Conservation (phyloP, 176 grass and related monocot species). For the Canna indica region DNA sequence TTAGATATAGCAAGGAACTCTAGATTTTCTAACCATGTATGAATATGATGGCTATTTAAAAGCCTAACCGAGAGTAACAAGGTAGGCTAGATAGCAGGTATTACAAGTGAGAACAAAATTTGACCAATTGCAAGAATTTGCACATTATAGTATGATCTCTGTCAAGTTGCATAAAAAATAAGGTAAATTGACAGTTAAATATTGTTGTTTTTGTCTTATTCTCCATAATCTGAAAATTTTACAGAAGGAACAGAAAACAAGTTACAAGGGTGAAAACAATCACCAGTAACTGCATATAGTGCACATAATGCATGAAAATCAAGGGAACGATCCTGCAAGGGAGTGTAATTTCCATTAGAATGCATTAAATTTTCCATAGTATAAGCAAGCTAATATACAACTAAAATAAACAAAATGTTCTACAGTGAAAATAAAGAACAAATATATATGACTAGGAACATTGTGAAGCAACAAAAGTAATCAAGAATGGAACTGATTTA, state of each 20-base stretch:
- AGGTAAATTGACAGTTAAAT: not conserved
- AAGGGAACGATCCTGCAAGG: constrained; percentile 88
- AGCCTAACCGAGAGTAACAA: not conserved
- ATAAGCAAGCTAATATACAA: constrained; percentile 2
- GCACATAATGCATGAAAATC: constrained; percentile 89
- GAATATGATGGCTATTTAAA: too few relatives aligned
- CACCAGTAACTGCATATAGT: constrained; percentile 95
- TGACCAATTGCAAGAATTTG: not conserved
- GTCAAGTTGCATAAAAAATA: not conserved
- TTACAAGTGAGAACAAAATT: not conserved
- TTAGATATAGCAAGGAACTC: not conserved
- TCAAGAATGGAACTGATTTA: too few relatives aligned
- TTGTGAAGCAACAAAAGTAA: too few relatives aligned
- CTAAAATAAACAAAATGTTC: constrained; percentile 2
- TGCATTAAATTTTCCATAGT: not conserved
- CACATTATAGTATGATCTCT: not conserved
- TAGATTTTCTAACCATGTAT: not conserved
- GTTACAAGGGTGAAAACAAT: constrained; percentile 4
- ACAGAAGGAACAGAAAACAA: not conserved
- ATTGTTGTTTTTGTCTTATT: not conserved
- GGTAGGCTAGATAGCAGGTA: not conserved
- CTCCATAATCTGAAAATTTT: constrained; percentile 9
- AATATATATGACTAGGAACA: not conserved
- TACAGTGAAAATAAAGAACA: not conserved
- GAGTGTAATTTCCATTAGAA: not conserved